Evolutionary conservation across 1,139 yeast species (phyloP).

Genomic region (Hansenula lynferdii): DNA sequence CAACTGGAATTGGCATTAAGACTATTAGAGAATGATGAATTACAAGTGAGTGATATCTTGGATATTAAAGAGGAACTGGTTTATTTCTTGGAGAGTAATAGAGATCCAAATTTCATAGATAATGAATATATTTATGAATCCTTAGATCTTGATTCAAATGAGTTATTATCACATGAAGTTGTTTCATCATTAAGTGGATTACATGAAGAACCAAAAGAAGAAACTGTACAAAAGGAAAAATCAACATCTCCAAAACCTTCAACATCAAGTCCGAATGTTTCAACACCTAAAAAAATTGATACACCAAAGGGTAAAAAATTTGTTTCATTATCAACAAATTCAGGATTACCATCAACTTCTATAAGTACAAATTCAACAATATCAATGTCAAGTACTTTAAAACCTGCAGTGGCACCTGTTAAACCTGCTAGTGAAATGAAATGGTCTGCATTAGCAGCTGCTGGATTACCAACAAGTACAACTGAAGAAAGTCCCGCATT

Average conservation of each 20-base stretch:
- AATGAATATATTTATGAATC: slow-evolving; percentile 75
- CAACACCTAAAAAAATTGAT: slow-evolving; percentile 2
- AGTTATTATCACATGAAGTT: slow-evolving; percentile 41
- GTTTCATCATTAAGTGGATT: slow-evolving; percentile 33
- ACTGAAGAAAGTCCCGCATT: not conserved
- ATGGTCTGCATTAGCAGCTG: slow-evolving; percentile 71
- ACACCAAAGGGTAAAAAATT: slow-evolving; percentile 10
- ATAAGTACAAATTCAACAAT: not conserved
- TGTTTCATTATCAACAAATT: slow-evolving; percentile 2
- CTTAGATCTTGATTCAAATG: slow-evolving; percentile 55
- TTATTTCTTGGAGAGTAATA: slow-evolving; percentile 67
- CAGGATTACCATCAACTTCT: slow-evolving; percentile 15
- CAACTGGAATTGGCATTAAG: slow-evolving; percentile 60
- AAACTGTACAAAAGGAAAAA: slow-evolving; percentile 10
- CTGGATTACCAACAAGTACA: slow-evolving; percentile 22
- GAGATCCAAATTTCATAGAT: slow-evolving; percentile 67
- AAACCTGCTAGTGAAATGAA: slow-evolving; percentile 61
- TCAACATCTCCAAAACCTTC: slow-evolving; percentile 6
- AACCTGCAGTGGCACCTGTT: slow-evolving; percentile 64
- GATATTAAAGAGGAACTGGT: slow-evolving; percentile 66
- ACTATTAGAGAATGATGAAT: slow-evolving; percentile 58
- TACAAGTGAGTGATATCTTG: slow-evolving; percentile 56
- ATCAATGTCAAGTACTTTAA: slow-evolving; percentile 35
- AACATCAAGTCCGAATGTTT: not conserved
- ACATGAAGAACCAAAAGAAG: slow-evolving; percentile 16